These are phyloP conservation scores for Wickerhamomyces subpelliculosus DNA, from an alignment of 805 yeast genomes.

Conservation along the genomic window DNA sequence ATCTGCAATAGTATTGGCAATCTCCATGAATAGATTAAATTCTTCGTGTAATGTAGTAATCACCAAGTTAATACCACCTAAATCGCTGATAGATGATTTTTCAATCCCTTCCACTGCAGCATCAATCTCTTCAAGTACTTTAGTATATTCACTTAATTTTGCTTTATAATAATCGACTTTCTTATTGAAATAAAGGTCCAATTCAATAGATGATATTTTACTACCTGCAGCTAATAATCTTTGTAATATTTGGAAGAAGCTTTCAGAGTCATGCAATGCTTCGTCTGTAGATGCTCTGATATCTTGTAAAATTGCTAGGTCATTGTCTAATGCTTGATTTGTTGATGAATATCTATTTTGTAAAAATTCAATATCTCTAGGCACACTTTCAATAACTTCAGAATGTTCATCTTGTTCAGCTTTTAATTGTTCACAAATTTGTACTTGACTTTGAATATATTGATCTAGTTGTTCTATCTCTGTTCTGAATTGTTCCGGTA, in stretches of 20 bases:
- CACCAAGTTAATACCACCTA: constrained; percentile 39
- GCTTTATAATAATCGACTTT: constrained; percentile 28
- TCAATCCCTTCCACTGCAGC: constrained; percentile 57
- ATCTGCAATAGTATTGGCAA: constrained; percentile 68
- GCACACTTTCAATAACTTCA: constrained; percentile 60
- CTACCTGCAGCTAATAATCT: constrained; percentile 49
- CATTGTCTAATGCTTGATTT: constrained; percentile 52
- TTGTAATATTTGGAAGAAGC: constrained; percentile 45
- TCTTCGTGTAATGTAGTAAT: constrained; percentile 61
- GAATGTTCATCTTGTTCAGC: constrained; percentile 57
- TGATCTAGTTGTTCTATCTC: constrained; percentile 67
- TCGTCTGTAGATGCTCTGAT: constrained; percentile 37
- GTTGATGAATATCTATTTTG: constrained; percentile 55
- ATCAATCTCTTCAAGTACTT: constrained; percentile 46
- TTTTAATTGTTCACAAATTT: constrained; percentile 61
- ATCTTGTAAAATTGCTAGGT: constrained; percentile 36
- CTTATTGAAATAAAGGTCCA: constrained; percentile 49
- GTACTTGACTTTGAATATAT: constrained; percentile 67
- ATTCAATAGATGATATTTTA: constrained; percentile 46
- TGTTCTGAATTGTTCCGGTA: constrained; percentile 62
- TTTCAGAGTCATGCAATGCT: constrained; percentile 38
- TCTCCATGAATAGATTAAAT: constrained; percentile 64
- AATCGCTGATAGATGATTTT: constrained; percentile 36
- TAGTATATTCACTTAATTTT: constrained; percentile 44
- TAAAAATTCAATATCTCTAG: constrained; percentile 62